A percentile compares a stretch with the other conserved stretches of the same genome.
phyloP scores from a whole-genome alignment of 768 basidiomycete species.

The Cubamyces lactineus region DNA sequence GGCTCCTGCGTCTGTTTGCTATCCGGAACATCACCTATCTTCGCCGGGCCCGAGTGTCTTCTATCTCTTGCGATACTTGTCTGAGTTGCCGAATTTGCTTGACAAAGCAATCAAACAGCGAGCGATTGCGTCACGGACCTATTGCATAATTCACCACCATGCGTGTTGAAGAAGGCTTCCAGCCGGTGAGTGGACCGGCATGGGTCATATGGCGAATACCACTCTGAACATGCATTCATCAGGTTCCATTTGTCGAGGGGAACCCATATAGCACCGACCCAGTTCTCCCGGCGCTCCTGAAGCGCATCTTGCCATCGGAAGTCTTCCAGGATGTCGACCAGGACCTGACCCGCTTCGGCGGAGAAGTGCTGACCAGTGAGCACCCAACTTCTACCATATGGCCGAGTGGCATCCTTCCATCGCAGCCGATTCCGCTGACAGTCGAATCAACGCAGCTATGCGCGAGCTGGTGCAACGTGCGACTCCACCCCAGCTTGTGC shows the following conservation, averaged over 20 bases:
- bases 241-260: conserved; percentile 58
- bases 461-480: conserved; percentile 50
- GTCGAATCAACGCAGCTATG: conserved; percentile 44
- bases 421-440: neutral
- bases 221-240: conserved; percentile 7
- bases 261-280: conserved; percentile 67
- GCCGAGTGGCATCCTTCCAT: neutral
- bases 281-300: conserved; percentile 62
- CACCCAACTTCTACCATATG: neutral
- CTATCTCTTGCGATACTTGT: no score
- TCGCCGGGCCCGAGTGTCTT: no score
- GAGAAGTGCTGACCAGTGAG: conserved; percentile 56
- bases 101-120: neutral
- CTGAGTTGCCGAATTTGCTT: neutral
- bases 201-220: neutral
- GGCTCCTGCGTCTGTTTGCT: no score
- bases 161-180: conserved; percentile 71
- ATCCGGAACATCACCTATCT: no score
- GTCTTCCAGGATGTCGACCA: conserved; percentile 52
- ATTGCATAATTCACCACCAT: conserved; percentile 37
- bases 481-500: conserved; percentile 55
- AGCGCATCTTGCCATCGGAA: conserved; percentile 55
- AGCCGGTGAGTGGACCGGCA: conserved; percentile 45
- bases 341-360: conserved; percentile 63
- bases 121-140: neutral